Percentiles rank a stretch among this genome's conserved stretches.
Evolutionary conservation across 495 filamentous ascomycete species (phyloP).

Genomic region (Podospora fimiseda): DNA sequence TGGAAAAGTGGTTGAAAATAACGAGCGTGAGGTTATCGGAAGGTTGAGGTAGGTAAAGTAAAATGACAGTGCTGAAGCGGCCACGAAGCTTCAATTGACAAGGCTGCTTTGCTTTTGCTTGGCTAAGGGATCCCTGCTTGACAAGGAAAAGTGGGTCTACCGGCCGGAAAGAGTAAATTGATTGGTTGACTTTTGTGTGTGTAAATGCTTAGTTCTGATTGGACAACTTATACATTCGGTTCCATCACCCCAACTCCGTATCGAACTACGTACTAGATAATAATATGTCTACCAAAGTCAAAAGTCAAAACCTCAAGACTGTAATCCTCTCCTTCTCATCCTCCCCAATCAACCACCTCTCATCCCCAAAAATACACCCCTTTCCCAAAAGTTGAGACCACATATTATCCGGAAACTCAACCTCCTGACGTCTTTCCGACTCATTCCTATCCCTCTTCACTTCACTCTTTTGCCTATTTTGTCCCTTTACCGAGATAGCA

Average conservation of each 20-base stretch:
- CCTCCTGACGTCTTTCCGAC: slow-evolving; percentile 22
- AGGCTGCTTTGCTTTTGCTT: too few relatives aligned
- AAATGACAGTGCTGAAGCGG: slow-evolving; percentile 20
- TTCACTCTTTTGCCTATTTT: not conserved
- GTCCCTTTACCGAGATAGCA: slow-evolving; percentile 17
- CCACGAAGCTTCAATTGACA: slow-evolving; percentile 31
- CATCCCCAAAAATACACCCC: slow-evolving; percentile 56
- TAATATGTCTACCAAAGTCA: too few relatives aligned
- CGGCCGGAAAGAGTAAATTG: too few relatives aligned
- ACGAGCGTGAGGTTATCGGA: not conserved
- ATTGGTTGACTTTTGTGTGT: not conserved
- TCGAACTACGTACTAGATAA: too few relatives aligned
- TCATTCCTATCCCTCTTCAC: slow-evolving; percentile 7
- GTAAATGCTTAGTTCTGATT: slow-evolving; percentile 1
- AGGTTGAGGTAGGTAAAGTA: not conserved
- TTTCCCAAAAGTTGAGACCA: slow-evolving; percentile 47
- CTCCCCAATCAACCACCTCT: slow-evolving; percentile 58
- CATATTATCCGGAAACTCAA: slow-evolving; percentile 38
- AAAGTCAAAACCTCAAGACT: slow-evolving; percentile 53
- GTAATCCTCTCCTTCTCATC: slow-evolving; percentile 47
- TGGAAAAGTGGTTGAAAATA: not conserved
- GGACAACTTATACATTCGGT: not conserved
- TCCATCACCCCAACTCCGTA: too few relatives aligned
- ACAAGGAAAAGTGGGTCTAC: too few relatives aligned
- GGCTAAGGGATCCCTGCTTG: too few relatives aligned